phyloP scores from a whole-genome alignment of 2,329 filamentous ascomycete genomes.

The Fusarium multiceps region DNA sequence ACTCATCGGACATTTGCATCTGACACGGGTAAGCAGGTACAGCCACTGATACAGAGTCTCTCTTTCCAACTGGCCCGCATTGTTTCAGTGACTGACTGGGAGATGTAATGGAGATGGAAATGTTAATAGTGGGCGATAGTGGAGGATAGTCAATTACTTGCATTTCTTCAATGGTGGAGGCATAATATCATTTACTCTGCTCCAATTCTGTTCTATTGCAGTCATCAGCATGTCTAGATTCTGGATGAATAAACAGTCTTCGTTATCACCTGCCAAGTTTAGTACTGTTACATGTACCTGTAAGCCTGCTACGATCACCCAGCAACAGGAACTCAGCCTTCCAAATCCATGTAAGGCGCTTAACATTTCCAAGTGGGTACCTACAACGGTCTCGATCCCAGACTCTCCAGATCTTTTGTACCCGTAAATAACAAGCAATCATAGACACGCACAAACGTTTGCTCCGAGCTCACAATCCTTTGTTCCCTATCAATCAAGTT shows the following conservation, averaged over 20 bases:
- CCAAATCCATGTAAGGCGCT: constrained; percentile 13
- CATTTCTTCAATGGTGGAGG: constrained; percentile 29
- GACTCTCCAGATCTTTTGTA: neutral
- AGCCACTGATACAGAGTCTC: constrained; percentile 1
- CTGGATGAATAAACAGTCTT: neutral
- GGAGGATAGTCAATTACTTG: constrained; percentile 32
- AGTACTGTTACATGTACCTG: neutral
- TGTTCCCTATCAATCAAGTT: neutral
- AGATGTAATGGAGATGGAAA: constrained; percentile 8
- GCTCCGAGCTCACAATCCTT: constrained; percentile 5
- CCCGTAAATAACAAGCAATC: constrained; percentile 17
- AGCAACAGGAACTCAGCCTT: constrained; percentile 18
- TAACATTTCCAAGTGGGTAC: constrained; percentile 16
- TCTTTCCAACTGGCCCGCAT: constrained; percentile 11
- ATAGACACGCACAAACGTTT: constrained; percentile 11
- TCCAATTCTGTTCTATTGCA: neutral
- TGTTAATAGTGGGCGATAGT: neutral
- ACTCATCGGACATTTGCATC: constrained; percentile 6
- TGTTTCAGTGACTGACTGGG: constrained; percentile 31
- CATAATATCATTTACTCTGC: neutral
- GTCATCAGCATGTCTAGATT: neutral
- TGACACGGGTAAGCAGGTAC: neutral
- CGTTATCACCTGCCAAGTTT: neutral
- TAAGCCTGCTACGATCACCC: constrained; percentile 10
- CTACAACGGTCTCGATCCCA: constrained; percentile 9